These are phyloP conservation scores for Sophora flavescens DNA, from an alignment of 306 rosid species.

Conservation along the genomic window DNA sequence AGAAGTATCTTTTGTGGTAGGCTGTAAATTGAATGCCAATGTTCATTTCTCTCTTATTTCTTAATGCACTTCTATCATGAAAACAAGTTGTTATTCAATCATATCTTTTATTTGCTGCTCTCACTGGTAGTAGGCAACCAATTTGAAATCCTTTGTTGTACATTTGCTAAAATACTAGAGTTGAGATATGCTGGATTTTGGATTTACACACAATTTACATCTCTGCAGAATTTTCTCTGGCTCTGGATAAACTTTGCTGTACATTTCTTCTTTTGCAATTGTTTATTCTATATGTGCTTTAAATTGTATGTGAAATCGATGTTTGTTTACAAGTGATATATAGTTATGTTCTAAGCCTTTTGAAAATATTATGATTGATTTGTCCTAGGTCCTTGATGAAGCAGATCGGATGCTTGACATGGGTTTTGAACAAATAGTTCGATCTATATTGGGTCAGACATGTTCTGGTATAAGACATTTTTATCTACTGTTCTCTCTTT, in stretches of 20 bases:
- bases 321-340: conserved; percentile 8
- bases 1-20: conserved; percentile 90
- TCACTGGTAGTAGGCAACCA: neutral
- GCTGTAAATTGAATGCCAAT: conserved; percentile 42
- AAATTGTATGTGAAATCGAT: conserved; percentile 12
- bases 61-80: neutral
- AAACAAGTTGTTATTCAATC: neutral
- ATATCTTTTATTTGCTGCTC: conserved; percentile 11
- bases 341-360: neutral
- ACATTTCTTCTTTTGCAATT: neutral
- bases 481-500: conserved; percentile 20
- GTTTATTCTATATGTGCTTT: conserved; percentile 6
- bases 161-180: conserved; percentile 14
- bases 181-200: conserved; percentile 32
- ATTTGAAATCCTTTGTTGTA: conserved; percentile 5
- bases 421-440: conserved; percentile 96
- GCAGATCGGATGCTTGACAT: conserved; percentile 99
- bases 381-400: conserved; percentile 89
- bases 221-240: conserved; percentile 22
- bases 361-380: conserved; percentile 20
- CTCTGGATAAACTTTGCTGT: neutral
- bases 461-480: conserved; percentile 61
- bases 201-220: conserved; percentile 12
- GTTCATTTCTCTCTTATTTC: conserved; percentile 16
- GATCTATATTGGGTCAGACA: conserved; percentile 87